Percentiles rank a stretch among this genome's conserved stretches.
Conservation (phyloP, 202 grass and related monocot genomes). For the Zoysia matrella region DNA sequence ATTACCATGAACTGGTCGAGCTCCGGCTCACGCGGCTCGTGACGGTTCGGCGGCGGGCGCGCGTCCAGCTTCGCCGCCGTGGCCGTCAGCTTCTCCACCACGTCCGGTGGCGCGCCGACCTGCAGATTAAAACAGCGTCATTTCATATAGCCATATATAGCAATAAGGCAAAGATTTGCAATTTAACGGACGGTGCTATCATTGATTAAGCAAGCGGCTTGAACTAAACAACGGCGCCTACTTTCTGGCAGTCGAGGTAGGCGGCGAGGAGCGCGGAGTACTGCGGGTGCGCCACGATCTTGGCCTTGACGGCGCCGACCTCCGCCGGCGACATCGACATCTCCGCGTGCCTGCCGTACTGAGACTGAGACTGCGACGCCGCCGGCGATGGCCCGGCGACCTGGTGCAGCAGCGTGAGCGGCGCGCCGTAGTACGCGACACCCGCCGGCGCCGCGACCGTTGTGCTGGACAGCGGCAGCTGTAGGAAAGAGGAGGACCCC, state of each 20-base stretch:
- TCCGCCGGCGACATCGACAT: conserved; percentile 49
- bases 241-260: conserved; percentile 98
- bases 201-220: neutral
- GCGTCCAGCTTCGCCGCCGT: conserved; percentile 63
- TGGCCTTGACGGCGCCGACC: conserved; percentile 73
- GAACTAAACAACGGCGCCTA: conserved; percentile 7
- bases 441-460: neutral
- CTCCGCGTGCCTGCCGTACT: conserved; percentile 33
- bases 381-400: conserved; percentile 11
- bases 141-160: neutral
- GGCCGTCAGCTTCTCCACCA: conserved; percentile 66
- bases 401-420: conserved; percentile 64
- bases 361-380: neutral
- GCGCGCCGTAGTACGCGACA: conserved; percentile 53
- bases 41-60: conserved; percentile 25
- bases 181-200: neutral
- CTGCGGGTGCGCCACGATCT: conserved; percentile 94
- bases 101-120: conserved; percentile 91
- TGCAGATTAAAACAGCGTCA: conserved; percentile 27
- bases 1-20: conserved; percentile 99
- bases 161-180: neutral
- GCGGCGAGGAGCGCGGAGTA: conserved; percentile 80
- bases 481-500: conserved; percentile 40
- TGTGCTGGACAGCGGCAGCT: conserved; percentile 53
- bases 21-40: conserved; percentile 76